Conservation (phyloP, 495 filamentous ascomycete species). For the Arthonia radiata region DNA sequence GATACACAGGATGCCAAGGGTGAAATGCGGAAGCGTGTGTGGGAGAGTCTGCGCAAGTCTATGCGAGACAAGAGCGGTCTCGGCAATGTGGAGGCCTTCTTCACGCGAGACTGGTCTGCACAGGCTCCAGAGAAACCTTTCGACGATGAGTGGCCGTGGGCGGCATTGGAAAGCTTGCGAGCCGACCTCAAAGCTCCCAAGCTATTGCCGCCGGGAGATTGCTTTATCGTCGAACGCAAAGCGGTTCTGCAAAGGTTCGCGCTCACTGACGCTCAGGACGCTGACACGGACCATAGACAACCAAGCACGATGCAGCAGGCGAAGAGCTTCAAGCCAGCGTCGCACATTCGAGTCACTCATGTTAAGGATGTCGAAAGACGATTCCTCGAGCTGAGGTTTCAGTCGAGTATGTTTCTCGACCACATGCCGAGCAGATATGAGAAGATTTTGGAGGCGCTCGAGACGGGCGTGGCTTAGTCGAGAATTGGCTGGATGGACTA, state of each 20-base stretch:
- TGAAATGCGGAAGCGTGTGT: conserved; percentile 39
- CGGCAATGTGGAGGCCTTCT: conserved; percentile 11
- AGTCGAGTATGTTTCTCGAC: conserved; percentile 46
- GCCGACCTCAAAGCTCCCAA: conserved; percentile 46
- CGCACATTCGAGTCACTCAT: conserved; percentile 38
- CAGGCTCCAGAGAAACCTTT: conserved; percentile 24
- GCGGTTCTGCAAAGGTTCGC: conserved; percentile 32
- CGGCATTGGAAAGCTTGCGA: conserved; percentile 37
- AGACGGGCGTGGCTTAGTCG: conserved; percentile 27
- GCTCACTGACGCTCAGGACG: conserved; percentile 11
- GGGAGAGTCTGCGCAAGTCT: conserved; percentile 29
- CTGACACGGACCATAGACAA: not conserved
- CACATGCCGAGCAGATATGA: conserved; percentile 60
- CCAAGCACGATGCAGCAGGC: conserved; percentile 4
- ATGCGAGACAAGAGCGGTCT: conserved; percentile 12
- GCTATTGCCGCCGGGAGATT: conserved; percentile 50
- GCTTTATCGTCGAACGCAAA: conserved; percentile 44
- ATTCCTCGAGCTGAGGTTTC: conserved; percentile 49
- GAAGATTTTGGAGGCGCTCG: conserved; percentile 27
- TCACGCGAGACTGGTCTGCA: conserved; percentile 23
- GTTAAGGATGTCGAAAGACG: conserved; percentile 37
- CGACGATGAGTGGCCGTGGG: conserved; percentile 47
- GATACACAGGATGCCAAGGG: conserved; percentile 38
- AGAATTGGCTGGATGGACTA: too few relatives aligned
- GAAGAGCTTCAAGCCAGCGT: conserved; percentile 23